Evolutionary conservation across 1,284 basidiomycete species (phyloP), one percentile per base, ranked within the genome.

Genomic region (Ganoderma meredithae): DNA sequence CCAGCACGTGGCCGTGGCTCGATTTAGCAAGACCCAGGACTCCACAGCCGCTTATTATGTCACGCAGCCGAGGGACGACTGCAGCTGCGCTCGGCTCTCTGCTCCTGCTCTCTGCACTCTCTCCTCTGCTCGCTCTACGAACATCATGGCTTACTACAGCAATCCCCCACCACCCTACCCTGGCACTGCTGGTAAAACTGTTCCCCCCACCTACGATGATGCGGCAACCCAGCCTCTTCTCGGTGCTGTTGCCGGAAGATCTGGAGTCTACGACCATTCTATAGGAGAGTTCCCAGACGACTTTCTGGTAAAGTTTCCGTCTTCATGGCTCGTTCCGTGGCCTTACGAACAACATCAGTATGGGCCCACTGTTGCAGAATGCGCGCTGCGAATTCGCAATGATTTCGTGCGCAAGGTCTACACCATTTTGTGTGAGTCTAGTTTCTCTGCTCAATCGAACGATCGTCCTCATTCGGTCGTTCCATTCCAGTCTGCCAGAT

Each of bases 321-420:
- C 39, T 0, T 31, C 25, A 12, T 31, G 4, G 19, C 1, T 62
- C 65, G 19, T n/a, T 55, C 6, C 64, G n/a, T 33, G 62, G 41
- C 40, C 40, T 60, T 17, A 67, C 63, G 61, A 49, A 36, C 9
- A 5, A 12, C 60, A 40, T 60, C 65, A 94, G 92, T 95, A 95
- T 76, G 93, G 93, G 3, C 88, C 90, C 0, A 88, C 87, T 1
- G 93, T 95, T 10, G 86, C 88, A 1, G 93, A 94, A 68, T 91
- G 90, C 70, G 86, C 90, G 10, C 79, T 83, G 6, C 90, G 93
- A 75, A 90, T 95, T 75, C 84, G 90, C 66, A 85, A 85, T 71
- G 92, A 90, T 7, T 95, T 94, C 78, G 82, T 95, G 65, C 86
- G 92, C 77, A 95, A 95, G 82, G 90, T 94, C 33, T 95, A 94